Evolutionary conservation across 2,329 filamentous ascomycete species (phyloP), one percentile per base, ranked within the genome.

Genomic region (Beauveria sp.): DNA sequence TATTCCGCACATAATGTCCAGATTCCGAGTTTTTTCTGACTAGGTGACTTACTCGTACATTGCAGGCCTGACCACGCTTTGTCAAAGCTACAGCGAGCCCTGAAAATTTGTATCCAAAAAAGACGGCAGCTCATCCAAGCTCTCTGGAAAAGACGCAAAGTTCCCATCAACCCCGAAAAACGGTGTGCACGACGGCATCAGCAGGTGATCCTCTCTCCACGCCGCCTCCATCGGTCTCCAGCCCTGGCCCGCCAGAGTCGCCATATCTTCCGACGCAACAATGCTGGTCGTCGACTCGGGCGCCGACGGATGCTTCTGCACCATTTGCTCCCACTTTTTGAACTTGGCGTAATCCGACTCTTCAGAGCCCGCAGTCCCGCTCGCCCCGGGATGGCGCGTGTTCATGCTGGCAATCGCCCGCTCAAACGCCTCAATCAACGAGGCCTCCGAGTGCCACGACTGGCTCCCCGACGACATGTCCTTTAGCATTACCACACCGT

Each of bases 401-500:
- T 81, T 77, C 3, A 81, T 72, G 22, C 79, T 74, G 22, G 72
- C 70, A 51, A 76, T 75, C 12, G 80, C 79, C 49, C 77, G 74
- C 62, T 82, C 80, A 28, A 82, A 78, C 1, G 79, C 77, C 64
- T 82, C 80, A 42, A 82, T 80, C 12, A 82, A 73, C n/a, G 76
- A 80, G 7, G 79, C 78, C 50, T 81, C 79, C 3, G 78, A 81
- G n/a, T 77, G 76, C 3, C 79, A 79, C 10, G 79, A 81, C 28
- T 79, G 79, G 24, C 80, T 79, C 1, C 79, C 77, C 63, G 78
- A 77, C 0, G 79, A 80, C 79, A 82, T 81, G 61, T 79, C 78
- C 64, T 79, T 80, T 50, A 82, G 79, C 66, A 82, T 73, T 7
- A 74, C 74, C 67, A 82, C 76, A 8, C 79, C 79, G 45, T 79